Conservation (phyloP, 805 yeast species). For the Lachancea thermotolerans region DNA sequence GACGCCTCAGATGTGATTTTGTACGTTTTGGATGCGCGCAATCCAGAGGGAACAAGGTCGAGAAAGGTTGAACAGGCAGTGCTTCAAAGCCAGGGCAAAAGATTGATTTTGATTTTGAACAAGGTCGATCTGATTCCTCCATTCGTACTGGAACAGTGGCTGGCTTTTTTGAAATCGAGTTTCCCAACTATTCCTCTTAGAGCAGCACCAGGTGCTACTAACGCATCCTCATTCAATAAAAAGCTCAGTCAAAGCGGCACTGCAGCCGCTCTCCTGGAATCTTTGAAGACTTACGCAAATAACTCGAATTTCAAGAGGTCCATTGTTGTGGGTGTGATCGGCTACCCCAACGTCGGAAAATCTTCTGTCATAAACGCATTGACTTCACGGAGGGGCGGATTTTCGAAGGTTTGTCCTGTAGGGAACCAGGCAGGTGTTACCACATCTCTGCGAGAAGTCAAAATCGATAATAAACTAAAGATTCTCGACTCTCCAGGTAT, state of each 20-base stretch:
- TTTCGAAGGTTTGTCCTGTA: slow-evolving; percentile 79
- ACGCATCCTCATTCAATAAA: slow-evolving; percentile 62
- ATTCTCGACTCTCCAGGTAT: slow-evolving; percentile 95
- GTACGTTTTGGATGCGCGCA: slow-evolving; percentile 95
- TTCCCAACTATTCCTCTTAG: slow-evolving; percentile 91
- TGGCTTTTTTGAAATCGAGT: slow-evolving; percentile 63
- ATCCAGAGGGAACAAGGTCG: slow-evolving; percentile 92
- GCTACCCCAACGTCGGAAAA: slow-evolving; percentile 96
- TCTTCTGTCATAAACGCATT: slow-evolving; percentile 90
- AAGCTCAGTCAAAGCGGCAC: slow-evolving; percentile 65
- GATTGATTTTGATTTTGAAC: slow-evolving; percentile 79
- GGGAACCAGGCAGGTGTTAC: slow-evolving; percentile 99
- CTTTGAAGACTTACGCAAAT: slow-evolving; percentile 79
- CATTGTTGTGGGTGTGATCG: slow-evolving; percentile 89
- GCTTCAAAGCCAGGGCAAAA: slow-evolving; percentile 63
- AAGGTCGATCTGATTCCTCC: slow-evolving; percentile 92
- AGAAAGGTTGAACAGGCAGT: slow-evolving; percentile 87
- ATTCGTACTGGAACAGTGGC: slow-evolving; percentile 76
- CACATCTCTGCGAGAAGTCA: slow-evolving; percentile 83
- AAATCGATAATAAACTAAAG: slow-evolving; percentile 82
- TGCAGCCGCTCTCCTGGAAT: slow-evolving; percentile 64
- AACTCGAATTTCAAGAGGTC: slow-evolving; percentile 83
- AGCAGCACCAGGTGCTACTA: slow-evolving; percentile 70
- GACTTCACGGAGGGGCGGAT: slow-evolving; percentile 64
- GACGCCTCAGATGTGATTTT: slow-evolving; percentile 87